Base-by-base conservation (phyloP, 1,139 yeast genomes). In the Debaryomycetaceae sp. region DNA sequence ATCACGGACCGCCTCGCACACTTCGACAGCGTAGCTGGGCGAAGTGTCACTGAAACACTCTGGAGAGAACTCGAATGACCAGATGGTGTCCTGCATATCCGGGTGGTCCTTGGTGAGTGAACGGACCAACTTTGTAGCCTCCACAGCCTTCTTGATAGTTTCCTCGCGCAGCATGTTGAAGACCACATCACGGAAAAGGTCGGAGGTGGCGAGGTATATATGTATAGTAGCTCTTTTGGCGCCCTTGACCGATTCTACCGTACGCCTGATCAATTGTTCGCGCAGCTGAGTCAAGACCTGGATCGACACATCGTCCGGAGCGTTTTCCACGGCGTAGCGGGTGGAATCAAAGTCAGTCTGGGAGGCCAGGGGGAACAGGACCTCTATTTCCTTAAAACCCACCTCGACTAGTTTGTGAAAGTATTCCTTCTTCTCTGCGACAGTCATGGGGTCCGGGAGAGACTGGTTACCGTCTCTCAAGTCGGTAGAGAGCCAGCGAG, bases 281-380 rank as follows among this genome's bases (percentile, higher is more conserved):
- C 71, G 53, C 28, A 65, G 61, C 30, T 62, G 70, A 27, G 68
- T 58, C 41, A 64, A 58, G 27, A 63, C 71, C 43, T 64, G 71
- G 33, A 64, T 61, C 20, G 58, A 43, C 16, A 64, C 71, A 38
- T 64, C 70, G 13, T 49, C 63, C 1, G 71, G 71, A 1, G 64
- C 61, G 37, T 58, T 58, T 42, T 62, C 66, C 27, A 64, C 64
- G 1, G 70, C 68, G 39, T 57, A 64, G 28, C 68, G 47, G 25
- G 71, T 64, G 44, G 64, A 64, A 42, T 64, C 70, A 37, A 64
- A 64, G 45, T 64, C 71, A 5, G 64, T 61, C 40, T 64, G 70
- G 3, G 68, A 62, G 4, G 71, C 71, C 13, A 66, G 56, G 2
- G 71, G 71, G 41, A 64, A 64, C 7, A 68, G 52, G 15, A 64